Evolutionary conservation across 345 rosid species (phyloP), one percentile per base, ranked within the genome.

Genomic region (Schrenkiella parvula): DNA sequence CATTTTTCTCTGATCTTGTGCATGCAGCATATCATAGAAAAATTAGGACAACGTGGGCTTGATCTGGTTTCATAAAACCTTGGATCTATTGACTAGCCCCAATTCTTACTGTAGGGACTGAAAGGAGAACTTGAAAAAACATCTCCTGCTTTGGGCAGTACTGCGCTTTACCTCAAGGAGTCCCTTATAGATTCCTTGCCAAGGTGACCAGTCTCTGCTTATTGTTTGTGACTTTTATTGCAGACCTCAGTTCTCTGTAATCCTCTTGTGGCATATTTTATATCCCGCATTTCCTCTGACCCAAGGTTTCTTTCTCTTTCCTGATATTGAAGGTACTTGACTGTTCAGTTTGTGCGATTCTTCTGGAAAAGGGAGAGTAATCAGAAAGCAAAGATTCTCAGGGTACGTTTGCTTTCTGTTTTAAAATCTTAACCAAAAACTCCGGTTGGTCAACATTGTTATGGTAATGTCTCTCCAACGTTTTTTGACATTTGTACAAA

Each of bases 351-450:
- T 82, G 98, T 95, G 57, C 95, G 96, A 0, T 95, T 95, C 83
- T 95, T 95, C 89, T 95, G 98, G 99, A 95, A 92, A 85, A 86
- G 99, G 78, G 99, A 95, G 71, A 88, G 95, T 47, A 95, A 92
- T 83, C 98, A 92, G 82, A 95, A 95, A 78, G 99, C 98, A 58
- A 95, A 95, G 82, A 95, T 95, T 75, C 83, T 95, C 68, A 83
- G 97, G 88, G 99, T 95, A 83, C 32, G 57, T n/a, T 48, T 42
- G 39, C 53, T 61, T 47, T 69, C 31, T 41, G 15, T 25, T 42
- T 59, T 72, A 14, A 13, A 6, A 50, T 53, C 3, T 15, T 63
- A 44, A 76, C 46, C 58, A 13, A 15, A 13, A 21, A 14, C 1
- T 34, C 11, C 13, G n/a, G 46, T 12, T 43, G 25, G 18, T 35